phyloP scores from a whole-genome alignment of 75 land plant genomes.

The Cryptomeria japonica region DNA sequence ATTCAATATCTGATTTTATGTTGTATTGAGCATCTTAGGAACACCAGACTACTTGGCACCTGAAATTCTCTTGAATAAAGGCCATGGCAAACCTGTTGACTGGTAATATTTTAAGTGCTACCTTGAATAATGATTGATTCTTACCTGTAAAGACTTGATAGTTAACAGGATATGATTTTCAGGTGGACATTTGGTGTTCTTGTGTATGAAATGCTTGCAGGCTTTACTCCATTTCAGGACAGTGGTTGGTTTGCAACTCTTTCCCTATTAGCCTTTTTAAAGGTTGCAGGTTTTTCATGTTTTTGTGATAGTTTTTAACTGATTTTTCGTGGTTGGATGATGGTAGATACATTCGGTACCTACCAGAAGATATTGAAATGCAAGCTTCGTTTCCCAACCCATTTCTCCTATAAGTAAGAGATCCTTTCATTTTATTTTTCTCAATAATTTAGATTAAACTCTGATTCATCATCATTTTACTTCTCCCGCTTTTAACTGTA shows the following conservation, averaged over 20 bases:
- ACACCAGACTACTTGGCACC: background rate
- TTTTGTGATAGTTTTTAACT: background rate
- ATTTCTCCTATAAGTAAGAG: background rate
- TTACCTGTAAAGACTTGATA: background rate
- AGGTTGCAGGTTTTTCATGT: background rate
- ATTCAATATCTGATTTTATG: too few species aligned
- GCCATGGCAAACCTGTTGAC: slow-evolving; percentile 53
- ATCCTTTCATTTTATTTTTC: too few species aligned
- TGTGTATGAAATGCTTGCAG: slow-evolving; percentile 51
- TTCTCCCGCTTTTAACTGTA: too few species aligned
- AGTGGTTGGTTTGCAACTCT: slow-evolving; percentile 23
- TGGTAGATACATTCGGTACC: background rate
- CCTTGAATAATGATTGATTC: background rate
- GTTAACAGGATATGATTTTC: background rate
- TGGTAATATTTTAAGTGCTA: slow-evolving; percentile 21
- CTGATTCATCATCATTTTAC: too few species aligned
- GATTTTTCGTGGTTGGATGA: too few species aligned
- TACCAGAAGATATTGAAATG: background rate
- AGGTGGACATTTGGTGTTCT: slow-evolving; percentile 59
- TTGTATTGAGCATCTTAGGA: slow-evolving; percentile 26
- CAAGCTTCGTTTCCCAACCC: background rate
- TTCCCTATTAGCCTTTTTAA: background rate
- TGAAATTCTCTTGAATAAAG: background rate
- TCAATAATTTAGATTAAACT: too few species aligned
- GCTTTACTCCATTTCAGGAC: slow-evolving; percentile 48